Evolutionary conservation across 2,329 filamentous ascomycete genomes (phyloP), one percentile per base, ranked within the genome.

Genomic region (Blumeria graminis): DNA sequence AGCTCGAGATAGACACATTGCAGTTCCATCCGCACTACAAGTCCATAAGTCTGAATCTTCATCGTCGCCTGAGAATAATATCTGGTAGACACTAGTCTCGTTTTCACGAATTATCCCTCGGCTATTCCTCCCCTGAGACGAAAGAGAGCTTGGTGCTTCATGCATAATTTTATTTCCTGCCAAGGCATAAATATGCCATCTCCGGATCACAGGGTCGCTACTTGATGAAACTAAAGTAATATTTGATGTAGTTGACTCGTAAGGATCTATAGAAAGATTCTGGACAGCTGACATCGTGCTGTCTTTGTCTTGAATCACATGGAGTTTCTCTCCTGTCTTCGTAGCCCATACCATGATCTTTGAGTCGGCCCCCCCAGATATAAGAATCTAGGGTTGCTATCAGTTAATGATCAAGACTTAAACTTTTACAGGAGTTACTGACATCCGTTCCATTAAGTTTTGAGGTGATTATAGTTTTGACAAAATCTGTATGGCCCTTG

Each of bases 21-120:
- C 81, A 0, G 84, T 88, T 62, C 87, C 92, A 67, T 98, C 92
- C 4, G 87, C 88, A 58, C 87, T 94, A 6, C 89, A 84, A 7
- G 90, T 95, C 88, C 88, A 96, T 63, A 95, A 86, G 35, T 76
- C 80, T 11, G 77, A 75, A 6, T 80, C 78, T 36, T 70, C 71
- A 6, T 72, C 70, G 14, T 68, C 65, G 51, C 80, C 77, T 60
- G 88, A 83, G 63, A 94, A 94, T 18, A 77, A 71, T 13, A 96
- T 70, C 61, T 77, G 81, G 69, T 94, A 93, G 9, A 98, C 80
- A 61, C 84, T 92, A 0, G 92, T 98, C 62, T 95, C 87, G 68
- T 98, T 92, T 60, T 82, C 82, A 51, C 83, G 69, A 55, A 95
- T 81, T 64, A 68, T 74, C 61, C 70, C 74, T 58, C 69, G 73